Base-by-base conservation (phyloP, 345 rosid species). In the Fremontodendron californicum region DNA sequence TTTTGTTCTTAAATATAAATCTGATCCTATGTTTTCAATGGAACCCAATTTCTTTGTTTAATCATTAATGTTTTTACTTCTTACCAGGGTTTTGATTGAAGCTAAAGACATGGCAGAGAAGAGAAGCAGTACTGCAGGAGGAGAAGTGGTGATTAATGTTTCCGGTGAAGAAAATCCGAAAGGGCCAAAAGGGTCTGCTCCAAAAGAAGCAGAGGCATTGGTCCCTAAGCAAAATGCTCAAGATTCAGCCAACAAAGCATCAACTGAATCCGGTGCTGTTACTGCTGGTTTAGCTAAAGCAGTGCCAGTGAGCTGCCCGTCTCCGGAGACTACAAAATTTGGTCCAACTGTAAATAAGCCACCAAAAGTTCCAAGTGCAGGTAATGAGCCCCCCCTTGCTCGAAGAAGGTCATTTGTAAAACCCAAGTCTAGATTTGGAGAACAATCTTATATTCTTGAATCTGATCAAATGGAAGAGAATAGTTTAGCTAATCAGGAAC, bases 341-440 rank as follows among this genome's bases (percentile, higher is more conserved):
- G 45, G 65, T 73, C 78, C 88, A 8, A 88, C 88, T 48, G 77
- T 84, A 18, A 82, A 82, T 27, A 90, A 86, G 89, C 96, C 93
- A 9, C 97, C 97, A 9, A 88, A 86, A 76, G 16, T 69, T 66
- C 89, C 94, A 18, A 29, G 77, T 27, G 9, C 79, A 62, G 73
- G 29, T 51, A 80, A 27, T 18, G 93, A 87, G 54, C 81, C 70
- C 8, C 48, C 85, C 42, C 78, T 87, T 18, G 12, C 65, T 31
- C 18, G 90, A n/a, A 86, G 84, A 62, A 91, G 77, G 75, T 78
- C 96, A 27, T n/a, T 92, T n/a, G 23, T 84, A 2, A 94, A 89
- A 79, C 86, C 93, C 16, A 94, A 93, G 77, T 93, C 97, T 18
- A 88, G 98, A 81, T 94, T 94, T 71, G 94, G 86, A 15, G 95